Evolutionary conservation across 148 eudicot species (phyloP).

Genomic region (Cornus controversa): DNA sequence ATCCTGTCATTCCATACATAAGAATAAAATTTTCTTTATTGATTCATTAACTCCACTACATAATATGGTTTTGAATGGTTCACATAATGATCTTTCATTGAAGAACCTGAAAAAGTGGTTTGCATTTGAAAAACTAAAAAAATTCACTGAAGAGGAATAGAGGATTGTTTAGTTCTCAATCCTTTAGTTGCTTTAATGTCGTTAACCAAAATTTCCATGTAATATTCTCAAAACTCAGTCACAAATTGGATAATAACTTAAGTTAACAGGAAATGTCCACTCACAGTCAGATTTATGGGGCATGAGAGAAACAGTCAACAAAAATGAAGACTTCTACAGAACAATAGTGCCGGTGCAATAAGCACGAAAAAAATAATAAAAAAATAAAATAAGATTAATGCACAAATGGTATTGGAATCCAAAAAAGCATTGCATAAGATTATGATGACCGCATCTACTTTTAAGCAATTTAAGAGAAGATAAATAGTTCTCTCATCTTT

Average conservation of each 20-base stretch:
- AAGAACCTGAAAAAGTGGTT: background rate
- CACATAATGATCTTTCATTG: background rate
- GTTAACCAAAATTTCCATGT: background rate
- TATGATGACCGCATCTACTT: background rate
- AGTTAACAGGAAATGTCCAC: background rate
- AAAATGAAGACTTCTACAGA: background rate
- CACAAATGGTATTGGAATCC: background rate
- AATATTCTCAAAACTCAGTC: background rate
- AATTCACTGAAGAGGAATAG: background rate
- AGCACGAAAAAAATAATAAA: no score
- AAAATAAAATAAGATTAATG: no score
- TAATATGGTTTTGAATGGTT: background rate
- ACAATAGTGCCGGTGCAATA: no score
- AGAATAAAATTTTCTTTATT: background rate
- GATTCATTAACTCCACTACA: background rate
- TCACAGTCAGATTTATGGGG: background rate
- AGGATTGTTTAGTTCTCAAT: background rate
- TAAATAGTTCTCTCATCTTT: background rate
- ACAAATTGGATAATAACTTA: background rate
- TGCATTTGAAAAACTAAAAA: background rate
- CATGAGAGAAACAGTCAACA: background rate
- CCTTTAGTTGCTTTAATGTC: background rate
- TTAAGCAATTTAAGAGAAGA: background rate
- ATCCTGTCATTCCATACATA: background rate
- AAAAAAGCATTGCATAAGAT: slow-evolving; percentile 1